Evolutionary conservation across 139 green algal genomes (phyloP), one percentile per base, ranked within the genome.

Genomic region (Eudorina sp.): DNA sequence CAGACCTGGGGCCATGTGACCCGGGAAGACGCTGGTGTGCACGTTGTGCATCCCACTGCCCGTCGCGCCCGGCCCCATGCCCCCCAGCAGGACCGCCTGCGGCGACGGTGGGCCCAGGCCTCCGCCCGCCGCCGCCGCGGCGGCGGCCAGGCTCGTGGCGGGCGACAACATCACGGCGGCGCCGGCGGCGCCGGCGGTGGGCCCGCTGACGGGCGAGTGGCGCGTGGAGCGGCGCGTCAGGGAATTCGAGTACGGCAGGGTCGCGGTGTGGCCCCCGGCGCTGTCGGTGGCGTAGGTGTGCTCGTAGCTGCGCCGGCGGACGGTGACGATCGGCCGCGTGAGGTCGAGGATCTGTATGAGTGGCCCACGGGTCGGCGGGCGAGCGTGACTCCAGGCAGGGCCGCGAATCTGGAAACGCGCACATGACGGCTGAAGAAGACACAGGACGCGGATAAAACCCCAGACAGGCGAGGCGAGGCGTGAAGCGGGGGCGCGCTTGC

Each of bases 341-440:
- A 36, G 14, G 80, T 76, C 80, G n/a, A 86, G 80, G 2, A 86
- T 60, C 80, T 86, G 78, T n/a, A n/a, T n/a, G n/a, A n/a, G n/a
- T n/a, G n/a, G n/a, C n/a, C n/a, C n/a, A n/a, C n/a, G n/a, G n/a
- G n/a, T n/a, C n/a, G n/a, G n/a, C n/a, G n/a, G n/a, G n/a, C n/a
- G n/a, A n/a, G n/a, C n/a, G n/a, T n/a, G n/a, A n/a, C n/a, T n/a
- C n/a, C n/a, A n/a, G n/a, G n/a, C n/a, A n/a, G n/a, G n/a, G n/a
- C n/a, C n/a, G n/a, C n/a, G n/a, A n/a, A n/a, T n/a, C n/a, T n/a
- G n/a, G n/a, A n/a, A n/a, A n/a, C n/a, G n/a, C n/a, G n/a, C n/a
- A n/a, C n/a, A n/a, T n/a, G n/a, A n/a, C n/a, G n/a, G n/a, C n/a
- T n/a, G n/a, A n/a, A n/a, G n/a, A n/a, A n/a, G n/a, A n/a, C n/a